Percentiles rank a stretch among this genome's conserved stretches.
These are phyloP conservation scores for Yarrowia divulgata DNA, from an alignment of 805 yeast genomes.

Conservation along the genomic window DNA sequence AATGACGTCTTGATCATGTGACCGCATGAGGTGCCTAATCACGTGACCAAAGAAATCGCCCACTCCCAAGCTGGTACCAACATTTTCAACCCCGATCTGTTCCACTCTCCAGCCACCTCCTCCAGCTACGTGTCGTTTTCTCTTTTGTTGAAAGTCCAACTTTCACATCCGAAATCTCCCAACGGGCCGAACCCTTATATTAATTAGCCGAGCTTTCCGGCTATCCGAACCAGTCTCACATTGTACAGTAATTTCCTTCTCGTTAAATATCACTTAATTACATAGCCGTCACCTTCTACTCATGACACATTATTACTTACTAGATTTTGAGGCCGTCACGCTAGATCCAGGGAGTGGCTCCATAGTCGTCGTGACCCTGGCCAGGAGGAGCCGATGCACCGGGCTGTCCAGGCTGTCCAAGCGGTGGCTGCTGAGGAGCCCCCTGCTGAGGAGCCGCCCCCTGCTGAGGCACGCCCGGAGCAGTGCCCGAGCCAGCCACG, in stretches of 20 bases:
- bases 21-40: no score
- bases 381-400: conserved; percentile 6
- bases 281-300: conserved; percentile 34
- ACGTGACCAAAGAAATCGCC: no score
- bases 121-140: neutral
- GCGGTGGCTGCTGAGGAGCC: conserved; percentile 14
- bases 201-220: neutral
- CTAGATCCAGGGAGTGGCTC: conserved; percentile 36
- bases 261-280: conserved; percentile 34
- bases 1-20: no score
- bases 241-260: neutral
- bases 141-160: neutral
- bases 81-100: no score
- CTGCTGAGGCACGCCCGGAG: neutral
- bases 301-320: conserved; percentile 37
- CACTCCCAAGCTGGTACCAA: no score
- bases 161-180: conserved; percentile 9
- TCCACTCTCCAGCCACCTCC: no score
- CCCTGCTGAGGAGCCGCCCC: conserved; percentile 6
- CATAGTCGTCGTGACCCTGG: conserved; percentile 32
- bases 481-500: conserved; percentile 17
- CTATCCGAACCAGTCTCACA: neutral
- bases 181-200: neutral
- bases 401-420: neutral
- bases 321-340: conserved; percentile 36